Base-by-base conservation (phyloP, 2,329 filamentous ascomycete genomes). In the Parafenestella ontariensis region DNA sequence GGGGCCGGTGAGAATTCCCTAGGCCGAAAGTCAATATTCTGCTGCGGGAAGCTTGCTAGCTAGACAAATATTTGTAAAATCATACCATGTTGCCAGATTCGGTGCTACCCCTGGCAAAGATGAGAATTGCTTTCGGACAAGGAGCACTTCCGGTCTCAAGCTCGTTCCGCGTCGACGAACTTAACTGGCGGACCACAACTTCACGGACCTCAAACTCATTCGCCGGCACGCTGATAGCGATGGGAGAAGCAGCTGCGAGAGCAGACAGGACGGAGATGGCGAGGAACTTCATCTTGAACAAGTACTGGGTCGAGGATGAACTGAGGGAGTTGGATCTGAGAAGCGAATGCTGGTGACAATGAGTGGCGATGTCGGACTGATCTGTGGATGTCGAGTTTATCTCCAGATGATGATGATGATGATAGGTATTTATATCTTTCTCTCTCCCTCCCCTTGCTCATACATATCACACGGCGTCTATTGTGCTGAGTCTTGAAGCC, bases 21-120 rank as follows among this genome's bases (percentile, higher is more conserved):
- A 24, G 3, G 20, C 1, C 11, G 0, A 7, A 39, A 33, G 62
- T 34, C 58, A 51, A 9, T 1, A 21, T 26, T 21, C 2, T 23
- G 6, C 6, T 24, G 7, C 5, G 15, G 11, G 28, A 6, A 31
- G 31, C 8, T 17, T n/a, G 31, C 31, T 13, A n/a, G 13, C 5
- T n/a, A 17, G 9, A 26, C 9, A 9, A 9, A 5, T n/a, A 17
- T 11, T 11, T 11, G 17, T 37, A 17, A 15, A 8, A n/a, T 13
- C 57, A 17, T 62, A 69, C 68, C 68, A 72, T 65, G 24, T 71
- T 72, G 1, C 69, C 70, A 8, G 29, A 15, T 28, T 71, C 68
- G 2, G 54, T 63, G 36, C 59, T 64, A 7, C 61, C 69, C 7
- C 70, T 59, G 9, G 68, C 69, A 24, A 66, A 72, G 43, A 71